Evolutionary conservation across 495 filamentous ascomycete genomes (phyloP).

Genomic region (Mytilinidion resinicola): DNA sequence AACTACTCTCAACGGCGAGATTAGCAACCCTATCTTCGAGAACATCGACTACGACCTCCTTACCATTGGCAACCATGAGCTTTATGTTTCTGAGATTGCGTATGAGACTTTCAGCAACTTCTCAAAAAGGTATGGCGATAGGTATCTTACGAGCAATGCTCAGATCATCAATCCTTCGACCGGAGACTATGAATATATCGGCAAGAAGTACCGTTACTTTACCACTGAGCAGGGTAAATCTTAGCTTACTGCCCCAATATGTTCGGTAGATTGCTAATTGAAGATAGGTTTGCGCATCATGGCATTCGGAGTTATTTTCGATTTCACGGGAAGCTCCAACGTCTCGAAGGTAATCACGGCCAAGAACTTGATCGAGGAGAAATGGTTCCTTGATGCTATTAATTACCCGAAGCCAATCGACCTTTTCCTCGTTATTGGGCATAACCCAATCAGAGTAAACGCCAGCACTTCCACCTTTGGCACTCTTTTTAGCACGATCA

Average conservation of each 20-base stretch:
- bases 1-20: slow-evolving; percentile 35
- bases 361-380: slow-evolving; percentile 31
- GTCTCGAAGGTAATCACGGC: slow-evolving; percentile 31
- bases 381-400: slow-evolving; percentile 39
- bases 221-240: slow-evolving; percentile 34
- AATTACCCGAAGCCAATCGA: slow-evolving; percentile 35
- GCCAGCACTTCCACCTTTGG: slow-evolving; percentile 28
- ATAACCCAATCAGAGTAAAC: slow-evolving; percentile 32
- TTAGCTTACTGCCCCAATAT: neutral
- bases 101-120: slow-evolving; percentile 36
- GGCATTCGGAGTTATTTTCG: slow-evolving; percentile 39
- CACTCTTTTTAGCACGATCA: slow-evolving; percentile 34
- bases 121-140: slow-evolving; percentile 37
- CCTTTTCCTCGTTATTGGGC: slow-evolving; percentile 39
- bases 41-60: slow-evolving; percentile 42
- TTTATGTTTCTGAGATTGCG: slow-evolving; percentile 34
- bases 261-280: neutral
- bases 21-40: slow-evolving; percentile 40
- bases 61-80: slow-evolving; percentile 41
- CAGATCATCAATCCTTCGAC: slow-evolving; percentile 33
- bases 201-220: slow-evolving; percentile 40
- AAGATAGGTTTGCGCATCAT: slow-evolving; percentile 35
- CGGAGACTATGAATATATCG: slow-evolving; percentile 34
- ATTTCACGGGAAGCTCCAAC: slow-evolving; percentile 37
- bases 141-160: slow-evolving; percentile 42